phyloP scores from a whole-genome alignment of 768 basidiomycete genomes.

The Boletales sp. region DNA sequence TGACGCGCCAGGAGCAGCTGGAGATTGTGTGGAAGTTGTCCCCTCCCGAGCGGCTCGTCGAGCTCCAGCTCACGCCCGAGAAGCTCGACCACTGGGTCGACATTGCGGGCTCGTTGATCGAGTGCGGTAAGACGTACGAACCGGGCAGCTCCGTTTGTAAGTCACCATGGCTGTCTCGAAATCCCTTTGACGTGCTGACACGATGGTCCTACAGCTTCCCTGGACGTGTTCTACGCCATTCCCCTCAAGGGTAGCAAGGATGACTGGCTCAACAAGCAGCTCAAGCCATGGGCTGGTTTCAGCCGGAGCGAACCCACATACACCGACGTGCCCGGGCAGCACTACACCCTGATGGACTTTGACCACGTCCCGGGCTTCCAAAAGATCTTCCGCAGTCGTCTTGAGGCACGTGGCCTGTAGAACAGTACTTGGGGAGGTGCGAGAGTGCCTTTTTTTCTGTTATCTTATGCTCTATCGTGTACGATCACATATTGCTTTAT shows the following conservation, averaged over 20 bases:
- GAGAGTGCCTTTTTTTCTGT: too few relatives aligned
- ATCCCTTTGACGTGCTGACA: background rate
- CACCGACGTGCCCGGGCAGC: slow-evolving; percentile 26
- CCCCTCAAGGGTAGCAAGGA: too few relatives aligned
- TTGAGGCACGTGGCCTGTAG: slow-evolving; percentile 25
- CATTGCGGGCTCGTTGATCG: slow-evolving; percentile 28
- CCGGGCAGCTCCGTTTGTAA: slow-evolving; percentile 24
- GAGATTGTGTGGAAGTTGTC: slow-evolving; percentile 25
- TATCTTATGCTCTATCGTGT: too few relatives aligned
- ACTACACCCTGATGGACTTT: slow-evolving; percentile 31
- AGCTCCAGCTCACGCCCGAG: slow-evolving; percentile 26
- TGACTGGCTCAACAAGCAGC: too few relatives aligned
- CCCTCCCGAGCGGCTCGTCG: slow-evolving; percentile 25
- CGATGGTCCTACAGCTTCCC: too few relatives aligned
- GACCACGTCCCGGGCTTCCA: slow-evolving; percentile 30
- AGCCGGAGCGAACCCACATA: slow-evolving; percentile 21
- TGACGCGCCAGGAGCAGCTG: slow-evolving; percentile 24
- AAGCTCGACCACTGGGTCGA: slow-evolving; percentile 28
- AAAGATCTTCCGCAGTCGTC: slow-evolving; percentile 25
- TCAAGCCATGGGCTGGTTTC: background rate
- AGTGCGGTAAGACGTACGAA: slow-evolving; percentile 28
- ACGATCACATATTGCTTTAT: too few relatives aligned
- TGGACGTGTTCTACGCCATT: too few relatives aligned
- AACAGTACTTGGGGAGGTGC: background rate
- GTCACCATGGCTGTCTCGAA: background rate